Evolutionary conservation across 306 rosid genomes (phyloP).

Genomic region (Pterocarpus santalinus): DNA sequence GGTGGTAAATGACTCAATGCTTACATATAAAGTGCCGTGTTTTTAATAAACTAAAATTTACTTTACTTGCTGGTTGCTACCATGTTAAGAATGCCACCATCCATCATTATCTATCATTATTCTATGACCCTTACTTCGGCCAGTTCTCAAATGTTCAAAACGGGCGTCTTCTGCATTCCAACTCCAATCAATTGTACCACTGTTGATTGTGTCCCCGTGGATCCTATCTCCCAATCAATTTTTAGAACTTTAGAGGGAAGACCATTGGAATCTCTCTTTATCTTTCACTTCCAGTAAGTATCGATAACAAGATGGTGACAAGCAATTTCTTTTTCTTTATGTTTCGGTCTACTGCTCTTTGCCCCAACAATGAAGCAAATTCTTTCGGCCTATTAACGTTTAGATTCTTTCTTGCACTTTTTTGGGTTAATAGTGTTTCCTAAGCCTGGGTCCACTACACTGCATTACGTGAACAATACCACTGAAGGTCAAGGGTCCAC

Average conservation of each 20-base stretch:
- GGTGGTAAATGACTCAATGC: not conserved
- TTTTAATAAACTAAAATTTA: too few species aligned
- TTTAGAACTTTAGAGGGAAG: not conserved
- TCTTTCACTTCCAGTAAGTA: not conserved
- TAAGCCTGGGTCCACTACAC: not conserved
- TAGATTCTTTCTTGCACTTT: not conserved
- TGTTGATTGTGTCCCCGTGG: not conserved
- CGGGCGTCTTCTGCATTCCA: not conserved
- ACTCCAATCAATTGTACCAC: not conserved
- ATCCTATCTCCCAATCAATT: not conserved
- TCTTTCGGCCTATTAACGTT: not conserved
- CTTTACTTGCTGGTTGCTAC: not conserved
- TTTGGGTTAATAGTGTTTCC: not conserved
- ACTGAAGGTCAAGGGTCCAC: too few species aligned
- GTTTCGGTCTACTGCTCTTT: not conserved
- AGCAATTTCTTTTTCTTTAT: not conserved
- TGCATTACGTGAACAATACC: not conserved
- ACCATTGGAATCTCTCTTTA: not conserved
- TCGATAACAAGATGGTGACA: not conserved
- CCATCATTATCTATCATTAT: not conserved
- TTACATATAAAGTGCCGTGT: not conserved
- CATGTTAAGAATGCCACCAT: not conserved
- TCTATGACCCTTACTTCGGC: not conserved
- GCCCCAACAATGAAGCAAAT: constrained; percentile 27
- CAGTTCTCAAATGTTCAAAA: not conserved